These are phyloP conservation scores for Sarocladium strictum DNA, from an alignment of 2,329 filamentous ascomycete genomes.

Conservation along the genomic window DNA sequence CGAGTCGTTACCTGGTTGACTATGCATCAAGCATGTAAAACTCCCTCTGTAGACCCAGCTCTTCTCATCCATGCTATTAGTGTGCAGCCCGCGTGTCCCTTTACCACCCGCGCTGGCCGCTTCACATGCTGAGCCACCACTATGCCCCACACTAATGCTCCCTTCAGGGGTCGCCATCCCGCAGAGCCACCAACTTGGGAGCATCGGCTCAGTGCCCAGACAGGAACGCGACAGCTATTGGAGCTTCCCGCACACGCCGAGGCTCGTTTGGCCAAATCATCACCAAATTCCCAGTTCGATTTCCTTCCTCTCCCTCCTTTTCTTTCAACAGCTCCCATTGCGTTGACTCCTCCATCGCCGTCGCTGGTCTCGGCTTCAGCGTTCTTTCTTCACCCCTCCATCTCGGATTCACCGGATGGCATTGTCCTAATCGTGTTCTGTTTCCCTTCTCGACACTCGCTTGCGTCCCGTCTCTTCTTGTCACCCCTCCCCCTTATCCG, in stretches of 20 bases:
- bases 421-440: conserved; percentile 3
- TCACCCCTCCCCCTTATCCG: conserved; percentile 12
- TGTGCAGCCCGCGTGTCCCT: too few relatives aligned
- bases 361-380: conserved; percentile 4
- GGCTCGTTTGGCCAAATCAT: conserved; percentile 11
- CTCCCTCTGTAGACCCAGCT: too few relatives aligned
- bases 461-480: conserved; percentile 23
- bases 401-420: background rate
- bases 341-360: background rate
- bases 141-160: background rate
- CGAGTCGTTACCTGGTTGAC: too few relatives aligned
- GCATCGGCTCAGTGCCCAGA: too few relatives aligned
- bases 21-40: too few relatives aligned
- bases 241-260: conserved; percentile 10
- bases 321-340: background rate
- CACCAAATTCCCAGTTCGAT: conserved; percentile 1
- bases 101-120: too few relatives aligned
- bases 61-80: too few relatives aligned
- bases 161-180: background rate
- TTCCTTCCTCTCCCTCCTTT: conserved; percentile 15
- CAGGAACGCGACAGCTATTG: background rate
- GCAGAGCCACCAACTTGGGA: background rate
- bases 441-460: conserved; percentile 1
- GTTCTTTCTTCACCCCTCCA: background rate
- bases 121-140: background rate